Evolutionary conservation across 169 alveolate genomes (phyloP), one percentile per base, ranked within the genome.

Genomic region (Eimeria sp.): DNA sequence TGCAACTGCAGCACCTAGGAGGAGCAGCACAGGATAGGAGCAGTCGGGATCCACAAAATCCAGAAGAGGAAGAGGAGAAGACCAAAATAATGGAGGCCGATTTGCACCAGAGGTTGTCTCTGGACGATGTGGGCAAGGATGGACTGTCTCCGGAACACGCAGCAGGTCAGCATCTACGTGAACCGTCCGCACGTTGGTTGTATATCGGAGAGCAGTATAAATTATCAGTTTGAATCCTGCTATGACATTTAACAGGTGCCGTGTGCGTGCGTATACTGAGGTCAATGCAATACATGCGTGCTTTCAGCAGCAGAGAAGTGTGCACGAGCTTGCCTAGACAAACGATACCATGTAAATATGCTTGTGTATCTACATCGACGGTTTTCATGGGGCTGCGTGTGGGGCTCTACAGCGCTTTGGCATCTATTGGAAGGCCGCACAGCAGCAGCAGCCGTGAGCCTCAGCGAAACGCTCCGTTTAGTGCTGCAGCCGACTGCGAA

Each of bases 401-500:
- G 54, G 20, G 80, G 80, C 3, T 14, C 16, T 40, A 80, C 96
- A 94, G 96, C 82, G 40, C 89, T 94, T 20, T 94, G 96, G 96
- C 94, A 94, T 20, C 51, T 94, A 3, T 80, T 82, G 49, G 91
- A 94, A 49, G 63, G 89, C 61, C 94, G 87, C 70, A 94, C 94
- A 13, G 94, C 96, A n/a, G 75, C 94, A 7, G 88, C 94, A 18
- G 93, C 96, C 27, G 96, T 86, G 10, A 73, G 89, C 45, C 94
- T 94, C 54, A 82, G 96, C 89, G 96, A 94, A 93, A 22, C 95
- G n/a, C 95, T 99, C 67, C 97, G 99, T 87, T 97, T 98, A 51
- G 98, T 98, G 34, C 96, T 98, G 63, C 99, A 98, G 70, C 99
- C 99, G 11, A 98, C 99, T 57, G 88, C 97, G 54, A 97, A 98